These are phyloP conservation scores for Aureobasidium vineae DNA, from an alignment of 2,329 filamentous ascomycete genomes.

Conservation along the genomic window DNA sequence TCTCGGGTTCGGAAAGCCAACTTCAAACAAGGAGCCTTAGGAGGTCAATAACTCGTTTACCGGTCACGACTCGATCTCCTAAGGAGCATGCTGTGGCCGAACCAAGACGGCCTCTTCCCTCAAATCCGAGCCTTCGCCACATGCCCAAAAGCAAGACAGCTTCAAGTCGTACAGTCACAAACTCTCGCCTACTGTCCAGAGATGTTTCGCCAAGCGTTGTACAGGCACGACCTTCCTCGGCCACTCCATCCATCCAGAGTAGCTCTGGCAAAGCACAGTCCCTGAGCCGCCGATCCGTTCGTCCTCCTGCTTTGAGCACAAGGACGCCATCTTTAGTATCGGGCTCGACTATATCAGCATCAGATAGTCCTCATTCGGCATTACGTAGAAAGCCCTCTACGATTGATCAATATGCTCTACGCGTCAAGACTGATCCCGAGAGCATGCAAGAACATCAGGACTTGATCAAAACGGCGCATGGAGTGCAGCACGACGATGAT, in stretches of 20 bases:
- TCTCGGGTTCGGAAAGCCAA: neutral
- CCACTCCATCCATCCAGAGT: neutral
- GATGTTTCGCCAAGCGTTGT: conserved; percentile 21
- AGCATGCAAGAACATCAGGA: conserved; percentile 31
- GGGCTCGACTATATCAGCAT: conserved; percentile 48
- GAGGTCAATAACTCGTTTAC: conserved; percentile 17
- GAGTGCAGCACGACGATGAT: conserved; percentile 15
- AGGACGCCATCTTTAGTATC: conserved; percentile 51
- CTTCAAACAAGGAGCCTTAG: conserved; percentile 2
- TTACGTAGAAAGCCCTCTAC: conserved; percentile 48
- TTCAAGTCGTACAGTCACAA: conserved; percentile 2
- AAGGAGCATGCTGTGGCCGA: neutral
- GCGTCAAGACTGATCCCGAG: conserved; percentile 19
- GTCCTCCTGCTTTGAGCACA: conserved; percentile 33
- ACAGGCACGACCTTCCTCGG: conserved; percentile 18
- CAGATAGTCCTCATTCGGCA: conserved; percentile 48
- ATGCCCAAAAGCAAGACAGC: neutral
- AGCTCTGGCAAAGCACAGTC: conserved; percentile 7
- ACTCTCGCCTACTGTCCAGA: conserved; percentile 10
- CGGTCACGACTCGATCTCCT: neutral
- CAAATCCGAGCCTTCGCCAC: neutral
- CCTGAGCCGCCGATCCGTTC: neutral
- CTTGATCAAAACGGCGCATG: neutral
- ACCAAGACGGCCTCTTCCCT: conserved; percentile 1
- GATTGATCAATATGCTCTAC: conserved; percentile 41